phyloP scores from a whole-genome alignment of 176 grass and related monocot genomes.

The Oryza coarctata region DNA sequence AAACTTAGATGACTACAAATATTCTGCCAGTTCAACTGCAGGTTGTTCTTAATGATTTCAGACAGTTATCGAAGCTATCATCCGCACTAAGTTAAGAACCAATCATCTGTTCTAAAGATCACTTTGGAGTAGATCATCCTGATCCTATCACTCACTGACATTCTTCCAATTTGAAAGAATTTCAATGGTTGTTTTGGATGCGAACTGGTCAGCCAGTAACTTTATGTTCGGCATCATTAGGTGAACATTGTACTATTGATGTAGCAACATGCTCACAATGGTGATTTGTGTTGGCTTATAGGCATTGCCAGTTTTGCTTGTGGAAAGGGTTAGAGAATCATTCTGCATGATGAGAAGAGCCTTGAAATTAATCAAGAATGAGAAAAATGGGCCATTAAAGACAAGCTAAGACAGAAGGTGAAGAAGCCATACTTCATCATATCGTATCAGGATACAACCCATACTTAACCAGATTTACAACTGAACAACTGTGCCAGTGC shows the following conservation, averaged over 20 bases:
- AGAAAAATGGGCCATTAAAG: background rate
- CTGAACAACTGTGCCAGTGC: no score
- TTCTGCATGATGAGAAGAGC: constrained; percentile 1
- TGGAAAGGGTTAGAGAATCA: background rate
- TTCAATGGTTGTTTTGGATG: constrained; percentile 15
- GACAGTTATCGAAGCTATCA: constrained; percentile 11
- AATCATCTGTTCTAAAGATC: constrained; percentile 13
- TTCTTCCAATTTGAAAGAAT: constrained; percentile 24
- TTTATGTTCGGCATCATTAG: constrained; percentile 9
- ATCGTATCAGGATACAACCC: constrained; percentile 36
- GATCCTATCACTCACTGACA: constrained; percentile 16
- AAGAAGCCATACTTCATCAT: background rate
- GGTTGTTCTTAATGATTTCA: constrained; percentile 26
- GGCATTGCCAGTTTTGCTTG: constrained; percentile 13
- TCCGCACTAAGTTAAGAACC: constrained; percentile 21
- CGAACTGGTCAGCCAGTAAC: constrained; percentile 33
- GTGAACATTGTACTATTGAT: constrained; percentile 32
- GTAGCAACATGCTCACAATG: constrained; percentile 27
- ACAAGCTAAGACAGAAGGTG: background rate
- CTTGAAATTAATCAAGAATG: background rate
- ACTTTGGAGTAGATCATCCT: constrained; percentile 23
- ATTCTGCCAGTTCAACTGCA: constrained; percentile 22
- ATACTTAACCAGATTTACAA: no score
- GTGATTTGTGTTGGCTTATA: constrained; percentile 15
- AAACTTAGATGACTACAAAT: no score